Conservation (phyloP, 75 land plant species). For the Ceratopteris richardii region DNA sequence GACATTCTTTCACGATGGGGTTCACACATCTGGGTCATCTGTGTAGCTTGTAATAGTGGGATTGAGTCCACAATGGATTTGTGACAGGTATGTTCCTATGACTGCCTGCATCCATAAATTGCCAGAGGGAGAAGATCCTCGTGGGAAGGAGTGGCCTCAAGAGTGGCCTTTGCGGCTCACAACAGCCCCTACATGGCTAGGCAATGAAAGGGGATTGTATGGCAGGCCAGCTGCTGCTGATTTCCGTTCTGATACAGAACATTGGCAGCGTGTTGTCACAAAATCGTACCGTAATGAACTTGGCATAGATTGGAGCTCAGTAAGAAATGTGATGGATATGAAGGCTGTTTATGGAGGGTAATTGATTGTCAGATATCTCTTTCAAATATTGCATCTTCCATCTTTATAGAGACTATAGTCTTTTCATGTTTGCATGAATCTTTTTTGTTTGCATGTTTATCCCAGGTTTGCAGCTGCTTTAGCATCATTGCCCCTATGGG, state of each 20-base stretch:
- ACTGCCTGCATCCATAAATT: conserved; percentile 52
- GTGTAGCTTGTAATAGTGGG: no score
- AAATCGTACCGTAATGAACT: conserved; percentile 60
- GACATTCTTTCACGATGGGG: no score
- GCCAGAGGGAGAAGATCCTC: conserved; percentile 55
- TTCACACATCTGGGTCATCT: no score
- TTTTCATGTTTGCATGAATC: neutral
- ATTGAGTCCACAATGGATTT: no score
- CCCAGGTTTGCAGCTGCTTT: conserved; percentile 55
- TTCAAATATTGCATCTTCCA: neutral
- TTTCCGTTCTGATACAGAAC: conserved; percentile 45
- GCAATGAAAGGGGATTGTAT: conserved; percentile 14
- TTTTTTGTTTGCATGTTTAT: neutral
- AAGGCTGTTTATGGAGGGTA: conserved; percentile 86
- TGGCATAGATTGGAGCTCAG: conserved; percentile 63
- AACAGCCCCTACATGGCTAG: conserved; percentile 59
- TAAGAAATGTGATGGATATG: conserved; percentile 86
- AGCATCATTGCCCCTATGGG: conserved; percentile 35
- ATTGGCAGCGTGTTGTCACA: conserved; percentile 57
- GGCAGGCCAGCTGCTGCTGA: conserved; percentile 25
- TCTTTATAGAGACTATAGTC: neutral
- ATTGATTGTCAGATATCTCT: neutral
- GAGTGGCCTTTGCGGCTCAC: conserved; percentile 81
- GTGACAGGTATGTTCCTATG: conserved; percentile 67
- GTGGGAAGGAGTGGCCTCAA: conserved; percentile 75